Conservation (phyloP, 441 rosid genomes). For the Syzygium malaccense region DNA sequence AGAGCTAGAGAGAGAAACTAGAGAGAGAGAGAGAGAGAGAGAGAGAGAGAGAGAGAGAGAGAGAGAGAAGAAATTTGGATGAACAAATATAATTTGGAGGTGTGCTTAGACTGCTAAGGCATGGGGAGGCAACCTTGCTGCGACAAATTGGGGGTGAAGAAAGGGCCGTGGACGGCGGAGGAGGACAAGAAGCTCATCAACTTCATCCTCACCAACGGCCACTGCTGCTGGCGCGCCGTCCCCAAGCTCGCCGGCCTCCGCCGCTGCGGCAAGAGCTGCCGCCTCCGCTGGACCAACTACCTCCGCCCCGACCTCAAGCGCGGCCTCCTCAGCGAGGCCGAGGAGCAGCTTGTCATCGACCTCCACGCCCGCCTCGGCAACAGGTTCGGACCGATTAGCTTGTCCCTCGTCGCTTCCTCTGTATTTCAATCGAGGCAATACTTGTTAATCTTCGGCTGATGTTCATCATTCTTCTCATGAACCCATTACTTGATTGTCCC, state of each 20-base stretch:
- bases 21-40: neutral
- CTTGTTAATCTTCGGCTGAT: neutral
- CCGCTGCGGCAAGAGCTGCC: conserved; percentile 74
- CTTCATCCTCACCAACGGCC: conserved; percentile 49
- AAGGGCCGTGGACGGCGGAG: conserved; percentile 68
- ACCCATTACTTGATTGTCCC: neutral
- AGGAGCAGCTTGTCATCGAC: conserved; percentile 56
- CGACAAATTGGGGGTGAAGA: conserved; percentile 56
- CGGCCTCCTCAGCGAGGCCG: conserved; percentile 55
- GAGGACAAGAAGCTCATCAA: conserved; percentile 59
- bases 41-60: neutral
- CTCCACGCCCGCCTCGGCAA: conserved; percentile 70
- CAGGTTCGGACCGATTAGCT: conserved; percentile 20
- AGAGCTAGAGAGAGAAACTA: neutral
- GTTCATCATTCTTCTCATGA: neutral
- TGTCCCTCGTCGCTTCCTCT: neutral
- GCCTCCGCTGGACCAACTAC: conserved; percentile 72
- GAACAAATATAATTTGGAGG: neutral
- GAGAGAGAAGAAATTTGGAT: neutral
- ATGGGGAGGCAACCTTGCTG: conserved; percentile 69
- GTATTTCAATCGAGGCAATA: too few relatives aligned
- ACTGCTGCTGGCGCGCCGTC: conserved; percentile 70
- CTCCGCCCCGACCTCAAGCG: conserved; percentile 70
- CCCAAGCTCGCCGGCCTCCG: conserved; percentile 60
- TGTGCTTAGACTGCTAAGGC: neutral